These are phyloP conservation scores for Colletotrichum limetticola DNA, from an alignment of 2,329 filamentous ascomycete species.

Conservation along the genomic window DNA sequence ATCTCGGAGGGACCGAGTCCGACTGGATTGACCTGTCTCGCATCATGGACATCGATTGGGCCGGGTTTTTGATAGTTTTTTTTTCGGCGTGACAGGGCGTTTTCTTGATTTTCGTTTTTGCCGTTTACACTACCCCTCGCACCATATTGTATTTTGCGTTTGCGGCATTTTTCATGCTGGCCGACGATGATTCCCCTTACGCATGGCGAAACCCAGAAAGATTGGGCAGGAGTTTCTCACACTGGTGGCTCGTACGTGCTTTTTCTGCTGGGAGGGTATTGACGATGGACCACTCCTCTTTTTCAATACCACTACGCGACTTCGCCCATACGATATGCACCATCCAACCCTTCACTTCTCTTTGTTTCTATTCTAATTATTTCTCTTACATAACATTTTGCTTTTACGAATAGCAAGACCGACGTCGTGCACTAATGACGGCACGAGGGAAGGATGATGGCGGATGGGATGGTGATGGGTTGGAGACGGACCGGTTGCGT, in stretches of 20 bases:
- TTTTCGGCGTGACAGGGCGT: conserved; percentile 3
- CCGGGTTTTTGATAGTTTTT: background rate
- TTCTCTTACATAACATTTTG: conserved; percentile 14
- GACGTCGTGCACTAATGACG: conserved; percentile 28
- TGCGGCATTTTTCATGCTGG: conserved; percentile 30
- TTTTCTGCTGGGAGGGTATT: conserved; percentile 9
- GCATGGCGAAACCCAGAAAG: conserved; percentile 32
- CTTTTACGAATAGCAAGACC: conserved; percentile 25
- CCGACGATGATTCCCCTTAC: conserved; percentile 34
- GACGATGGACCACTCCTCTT: background rate
- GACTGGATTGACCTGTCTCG: conserved; percentile 40
- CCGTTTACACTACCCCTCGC: conserved; percentile 30
- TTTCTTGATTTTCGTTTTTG: conserved; percentile 1
- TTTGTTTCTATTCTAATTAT: conserved; percentile 25
- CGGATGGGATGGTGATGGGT: background rate
- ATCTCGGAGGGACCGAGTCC: background rate
- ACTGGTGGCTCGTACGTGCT: conserved; percentile 30
- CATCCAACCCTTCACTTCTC: conserved; percentile 10
- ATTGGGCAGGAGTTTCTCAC: conserved; percentile 33
- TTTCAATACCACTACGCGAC: conserved; percentile 31
- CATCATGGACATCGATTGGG: background rate
- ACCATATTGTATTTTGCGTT: conserved; percentile 20
- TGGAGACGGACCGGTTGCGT: background rate
- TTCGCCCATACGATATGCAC: conserved; percentile 15
- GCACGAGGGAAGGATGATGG: conserved; percentile 21